Percentiles rank a stretch among this genome's conserved stretches.
Conservation (phyloP, 2,329 filamentous ascomycete genomes). For the Sporothrix brunneoviolacea region DNA sequence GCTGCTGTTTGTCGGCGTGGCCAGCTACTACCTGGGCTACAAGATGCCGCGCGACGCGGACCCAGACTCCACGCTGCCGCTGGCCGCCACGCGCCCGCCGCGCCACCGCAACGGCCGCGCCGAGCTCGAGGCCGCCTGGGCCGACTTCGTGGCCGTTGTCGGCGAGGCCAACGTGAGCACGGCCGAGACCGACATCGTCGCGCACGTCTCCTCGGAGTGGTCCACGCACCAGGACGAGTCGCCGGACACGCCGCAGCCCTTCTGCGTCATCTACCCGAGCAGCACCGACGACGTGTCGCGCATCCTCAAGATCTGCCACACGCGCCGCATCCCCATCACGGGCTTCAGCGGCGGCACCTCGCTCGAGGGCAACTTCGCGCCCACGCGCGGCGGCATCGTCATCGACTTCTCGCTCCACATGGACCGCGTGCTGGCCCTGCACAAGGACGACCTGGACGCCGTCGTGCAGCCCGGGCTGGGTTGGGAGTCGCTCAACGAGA, state of each 20-base stretch:
- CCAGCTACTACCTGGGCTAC: slow-evolving; percentile 54
- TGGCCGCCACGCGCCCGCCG: slow-evolving; percentile 43
- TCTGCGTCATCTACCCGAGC: slow-evolving; percentile 68
- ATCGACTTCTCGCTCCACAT: slow-evolving; percentile 78
- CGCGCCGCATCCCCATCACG: slow-evolving; percentile 73
- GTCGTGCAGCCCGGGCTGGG: slow-evolving; percentile 75
- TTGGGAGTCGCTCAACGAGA: slow-evolving; percentile 80
- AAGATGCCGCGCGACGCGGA: slow-evolving; percentile 45
- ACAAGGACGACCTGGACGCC: slow-evolving; percentile 71
- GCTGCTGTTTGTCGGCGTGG: slow-evolving; percentile 43
- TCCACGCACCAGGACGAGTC: slow-evolving; percentile 45
- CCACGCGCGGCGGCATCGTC: slow-evolving; percentile 71
- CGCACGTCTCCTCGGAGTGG: slow-evolving; percentile 57
- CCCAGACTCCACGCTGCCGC: slow-evolving; percentile 52
- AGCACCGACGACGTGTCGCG: slow-evolving; percentile 77
- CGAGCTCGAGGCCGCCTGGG: slow-evolving; percentile 63
- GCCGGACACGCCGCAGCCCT: slow-evolving; percentile 44
- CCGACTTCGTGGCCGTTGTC: slow-evolving; percentile 59
- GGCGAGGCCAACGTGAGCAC: slow-evolving; percentile 61
- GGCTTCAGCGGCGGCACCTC: slow-evolving; percentile 84
- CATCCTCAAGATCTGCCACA: slow-evolving; percentile 84
- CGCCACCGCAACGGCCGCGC: slow-evolving; percentile 52
- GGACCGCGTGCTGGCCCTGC: slow-evolving; percentile 70
- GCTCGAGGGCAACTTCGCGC: slow-evolving; percentile 80
- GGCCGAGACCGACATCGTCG: slow-evolving; percentile 43